Conservation (phyloP, 495 filamentous ascomycete genomes). For the Penicillium longicatenatum region DNA sequence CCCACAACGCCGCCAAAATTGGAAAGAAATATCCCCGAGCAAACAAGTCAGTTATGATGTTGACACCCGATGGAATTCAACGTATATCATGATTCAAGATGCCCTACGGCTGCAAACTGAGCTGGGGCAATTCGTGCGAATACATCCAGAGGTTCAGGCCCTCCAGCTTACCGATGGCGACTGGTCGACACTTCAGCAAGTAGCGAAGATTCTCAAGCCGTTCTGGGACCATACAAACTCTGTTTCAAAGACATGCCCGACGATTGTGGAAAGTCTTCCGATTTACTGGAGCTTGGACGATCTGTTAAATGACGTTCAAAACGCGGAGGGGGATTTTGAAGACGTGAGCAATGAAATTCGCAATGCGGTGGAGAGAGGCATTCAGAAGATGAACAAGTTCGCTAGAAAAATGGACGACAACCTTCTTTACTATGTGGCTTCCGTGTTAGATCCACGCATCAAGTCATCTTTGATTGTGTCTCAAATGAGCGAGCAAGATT, state of each 20-base stretch:
- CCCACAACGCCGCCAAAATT: conserved; percentile 11
- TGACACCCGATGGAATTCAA: conserved; percentile 15
- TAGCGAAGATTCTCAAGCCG: conserved; percentile 14
- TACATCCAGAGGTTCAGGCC: conserved; percentile 13
- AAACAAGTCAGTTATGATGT: conserved; percentile 15
- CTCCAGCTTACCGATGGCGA: conserved; percentile 14
- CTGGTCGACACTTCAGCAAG: conserved; percentile 14
- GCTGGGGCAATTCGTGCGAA: conserved; percentile 13
- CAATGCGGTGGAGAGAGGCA: conserved; percentile 8
- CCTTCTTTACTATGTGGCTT: conserved; percentile 14
- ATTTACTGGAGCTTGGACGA: conserved; percentile 15
- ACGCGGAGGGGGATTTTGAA: conserved; percentile 11
- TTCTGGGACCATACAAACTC: conserved; percentile 15
- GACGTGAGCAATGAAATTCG: conserved; percentile 12
- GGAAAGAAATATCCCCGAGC: conserved; percentile 12
- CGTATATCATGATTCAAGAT: conserved; percentile 12
- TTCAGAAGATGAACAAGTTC: conserved; percentile 16
- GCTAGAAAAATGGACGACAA: conserved; percentile 13
- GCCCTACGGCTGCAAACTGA: conserved; percentile 11
- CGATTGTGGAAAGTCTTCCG: conserved; percentile 6
- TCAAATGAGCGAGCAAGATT: conserved; percentile 11
- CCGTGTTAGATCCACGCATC: conserved; percentile 12
- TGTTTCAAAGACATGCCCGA: conserved; percentile 12
- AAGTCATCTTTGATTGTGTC: conserved; percentile 16
- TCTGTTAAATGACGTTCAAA: conserved; percentile 10